Base-by-base conservation (phyloP, 345 rosid genomes). In the Melastoma malabathricum region DNA sequence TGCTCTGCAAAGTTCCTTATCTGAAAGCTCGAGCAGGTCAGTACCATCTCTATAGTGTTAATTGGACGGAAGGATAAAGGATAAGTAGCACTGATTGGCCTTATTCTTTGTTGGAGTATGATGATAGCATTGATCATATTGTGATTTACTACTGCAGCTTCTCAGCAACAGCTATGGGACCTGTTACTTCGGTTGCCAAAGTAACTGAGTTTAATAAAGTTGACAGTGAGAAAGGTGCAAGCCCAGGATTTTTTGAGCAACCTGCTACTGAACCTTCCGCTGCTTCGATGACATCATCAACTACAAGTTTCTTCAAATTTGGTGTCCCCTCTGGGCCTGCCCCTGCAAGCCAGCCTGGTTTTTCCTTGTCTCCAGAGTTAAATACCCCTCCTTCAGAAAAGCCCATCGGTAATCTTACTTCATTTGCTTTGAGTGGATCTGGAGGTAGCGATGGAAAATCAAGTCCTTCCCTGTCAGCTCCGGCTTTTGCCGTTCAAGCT, bases 1-100 rank as follows among this genome's bases (percentile, higher is more conserved):
- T 56, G 59, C 49, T 50, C 43, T 53, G 47, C 55, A 64, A 44
- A 60, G 56, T 38, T 14, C 65, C 38, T 63, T 57, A 45, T 55
- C 70, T 48, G 75, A 59, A 43, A 74, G 51, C 45, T 53, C 66
- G 56, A 58, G 57, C 71, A 73, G 87, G 87, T 80, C 15, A 49
- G 80, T 54, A 17, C 15, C 12, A 8, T 34, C 41, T 34, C 41
- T 31, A 5, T 34, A 34, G 12, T 6, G 41, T 34, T 34, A 34
- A 34, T 34, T 34, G 41, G 10, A 12, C 41, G 2, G 9, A 6
- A 34, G 12, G 12, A 34, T 34, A 34, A 34, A 34, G 41, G 41
- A 34, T 12, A 34, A 34, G 41, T 34, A 6, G 2, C 12, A 12
- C 41, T 2, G 2, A 34, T 34, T 34, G 41, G 25, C 4, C 12